Base-by-base conservation (phyloP, 2,329 filamentous ascomycete species). In the Hypoxylon sp. region DNA sequence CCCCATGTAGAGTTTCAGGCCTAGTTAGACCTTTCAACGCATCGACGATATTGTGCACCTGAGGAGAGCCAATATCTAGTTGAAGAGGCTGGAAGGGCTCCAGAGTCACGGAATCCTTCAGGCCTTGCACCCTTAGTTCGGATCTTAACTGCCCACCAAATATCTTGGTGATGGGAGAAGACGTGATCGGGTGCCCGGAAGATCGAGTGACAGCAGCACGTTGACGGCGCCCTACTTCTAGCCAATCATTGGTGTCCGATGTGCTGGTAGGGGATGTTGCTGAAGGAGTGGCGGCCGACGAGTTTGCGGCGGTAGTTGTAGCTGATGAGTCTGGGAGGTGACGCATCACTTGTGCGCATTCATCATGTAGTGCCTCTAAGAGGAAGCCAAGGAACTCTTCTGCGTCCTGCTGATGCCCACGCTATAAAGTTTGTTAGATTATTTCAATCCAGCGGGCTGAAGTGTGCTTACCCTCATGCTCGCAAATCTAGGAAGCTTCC, bases 351-450 rank as follows among this genome's bases (percentile, higher is more conserved):
- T 90, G 87, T 14, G 90, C 89, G 78, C 94, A 98, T 80, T 99
- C 96, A 71, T 98, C 94, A 74, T 98, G 94, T 35, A 99, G 88
- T 52, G 94, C 93, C 76, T 97, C 94, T 3, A 99, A 85, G 35
- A 99, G 84, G 78, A 98, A 97, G 0, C 94, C 95, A 24, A 99
- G 84, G 74, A 99, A 99, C 77, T 99, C 96, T 78, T 99, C 94
- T 0, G 96, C 96, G 82, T 99, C 96, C 84, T 99, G 95, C 79
- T 99, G 96, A 75, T 98, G 95, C 14, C 96, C 96, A 67, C 94
- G 92, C 91, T 94, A 71, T 46, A 66, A 55, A 55, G 31, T 57
- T 61, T 64, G 70, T 76, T 68, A 77, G 75, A 52, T 54, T 8
- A 26, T 5, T 24, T 19, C 42, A 19, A 47, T 10, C 51, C 1